Conservation (phyloP, 768 basidiomycete species). For the Phylloporus sp. region DNA sequence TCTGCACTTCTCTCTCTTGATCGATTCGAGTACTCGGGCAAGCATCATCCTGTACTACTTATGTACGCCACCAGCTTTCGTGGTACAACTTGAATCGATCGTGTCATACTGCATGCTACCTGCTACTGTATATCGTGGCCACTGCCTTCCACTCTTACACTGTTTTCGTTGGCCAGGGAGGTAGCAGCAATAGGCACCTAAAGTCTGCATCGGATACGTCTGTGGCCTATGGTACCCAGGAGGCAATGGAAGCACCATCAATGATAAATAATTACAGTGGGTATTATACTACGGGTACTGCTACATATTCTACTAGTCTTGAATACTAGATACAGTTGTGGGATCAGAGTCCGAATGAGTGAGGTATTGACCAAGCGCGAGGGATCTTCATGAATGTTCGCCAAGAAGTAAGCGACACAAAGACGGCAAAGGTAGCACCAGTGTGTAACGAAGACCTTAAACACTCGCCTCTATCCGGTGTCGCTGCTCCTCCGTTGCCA, state of each 20-base stretch:
- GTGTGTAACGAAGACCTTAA: neutral
- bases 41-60: neutral
- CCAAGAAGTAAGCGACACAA: neutral
- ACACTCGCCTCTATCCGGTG: neutral
- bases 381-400: neutral
- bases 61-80: neutral
- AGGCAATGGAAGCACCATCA: too few species aligned
- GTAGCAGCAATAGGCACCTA: too few species aligned
- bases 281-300: too few species aligned
- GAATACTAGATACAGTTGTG: too few species aligned
- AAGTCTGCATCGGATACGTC: too few species aligned
- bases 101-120: neutral
- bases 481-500: constrained; percentile 9
- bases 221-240: too few species aligned
- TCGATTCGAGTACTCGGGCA: neutral
- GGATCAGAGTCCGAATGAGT: neutral
- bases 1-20: neutral
- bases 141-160: too few species aligned
- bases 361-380: neutral
- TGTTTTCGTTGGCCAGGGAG: too few species aligned
- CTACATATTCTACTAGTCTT: too few species aligned
- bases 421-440: neutral
- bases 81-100: neutral
- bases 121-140: too few species aligned
- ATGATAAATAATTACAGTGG: too few species aligned